Evolutionary conservation across 1,284 basidiomycete species (phyloP), one percentile per base, ranked within the genome.

Genomic region (Xerocomus amazonicus): DNA sequence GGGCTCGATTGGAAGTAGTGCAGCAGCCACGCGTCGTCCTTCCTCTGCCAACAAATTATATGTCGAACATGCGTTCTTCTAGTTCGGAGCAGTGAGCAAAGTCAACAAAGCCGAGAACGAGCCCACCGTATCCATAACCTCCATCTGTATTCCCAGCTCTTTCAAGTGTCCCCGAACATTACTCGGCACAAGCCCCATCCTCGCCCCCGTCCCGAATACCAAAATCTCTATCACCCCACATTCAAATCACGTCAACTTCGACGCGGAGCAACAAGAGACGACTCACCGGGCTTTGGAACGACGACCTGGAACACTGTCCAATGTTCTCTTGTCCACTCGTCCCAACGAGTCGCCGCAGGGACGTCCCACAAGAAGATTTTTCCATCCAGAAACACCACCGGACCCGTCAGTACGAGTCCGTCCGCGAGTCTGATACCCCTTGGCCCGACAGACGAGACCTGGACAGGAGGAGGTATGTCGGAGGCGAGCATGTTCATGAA

Each of bases 41-140:
- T 98, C 95, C 69, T 98, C 96, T 0, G 87, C 72, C 35, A 98
- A 78, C 31, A 98, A 71, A 68, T 98, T 98, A 70, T 92, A 98
- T 0, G 95, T 97, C 31, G 92, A 88, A 61, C 92, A 93, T 10
- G 95, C 95, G 64, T 96, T 96, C 47, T 60, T 66, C 63, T 66
- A 28, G 13, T 39, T 6, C 23, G 12, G 27, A 9, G 17, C 4
- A 4, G 3, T 47, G 19, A 56, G 43, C 35, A 37, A 4, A 23
- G 46, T 1, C 12, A 26, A 26, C 13, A 7, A 19, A n/a, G 36
- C 4, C 36, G 9, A 35, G 35, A 19, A 33, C 23, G 19, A 6
- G 19, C 85, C 53, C 62, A 95, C 95, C 42, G 93, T 93, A 65
- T 94, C 91, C 85, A 96, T 92, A n/a, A 92, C 77, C 58, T 98